Base-by-base conservation (phyloP, 192 early-diverging fungal genomes). In the Chytriomyces sp. region DNA sequence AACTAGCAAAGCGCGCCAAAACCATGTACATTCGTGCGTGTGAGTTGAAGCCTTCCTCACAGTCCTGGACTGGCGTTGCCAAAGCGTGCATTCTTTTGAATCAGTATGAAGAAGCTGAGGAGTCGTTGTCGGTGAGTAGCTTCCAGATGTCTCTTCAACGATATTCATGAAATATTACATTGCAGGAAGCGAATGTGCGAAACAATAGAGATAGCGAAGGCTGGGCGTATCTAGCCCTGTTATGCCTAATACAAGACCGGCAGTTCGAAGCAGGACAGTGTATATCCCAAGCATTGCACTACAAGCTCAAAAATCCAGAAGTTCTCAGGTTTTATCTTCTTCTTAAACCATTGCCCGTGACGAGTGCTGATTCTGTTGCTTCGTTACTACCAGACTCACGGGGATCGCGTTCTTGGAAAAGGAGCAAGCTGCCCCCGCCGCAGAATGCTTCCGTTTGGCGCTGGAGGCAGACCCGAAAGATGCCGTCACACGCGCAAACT, bases 141-240 rank as follows among this genome's bases (percentile, higher is more conserved):
- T 65, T 53, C 24, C 23, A 23, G 7, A 43, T 7, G 11, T 16
- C 69, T 8, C 61, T 59, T 62, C 5, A 26, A 44, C 63, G 16
- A 8, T 80, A 5, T 20, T 61, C 16, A 43, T 47, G n/a, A 76
- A 23, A 20, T 10, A 59, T 20, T 20, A 35, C 45, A 16, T 75
- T 7, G 2, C 57, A 89, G 88, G 88, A 89, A 82, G 88, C 88
- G n/a, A 89, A 89, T 80, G 81, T 88, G 7, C 76, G 88, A 9
- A 89, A 89, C 72, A 86, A 89, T 74, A 69, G 85, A 7, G 83
- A 89, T 61, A 74, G 82, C 49, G 86, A 89, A 45, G 86, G 88
- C 18, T 89, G 88, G 88, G 86, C 79, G 13, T 75, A 86, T 75
- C 67, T 89, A 7, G 69, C 88, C 2, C 62, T 86, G 6, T 67